Percentiles rank a stretch among this genome's conserved stretches.
phyloP scores from a whole-genome alignment of 345 rosid species.

The Crucihimalaya himalaica region DNA sequence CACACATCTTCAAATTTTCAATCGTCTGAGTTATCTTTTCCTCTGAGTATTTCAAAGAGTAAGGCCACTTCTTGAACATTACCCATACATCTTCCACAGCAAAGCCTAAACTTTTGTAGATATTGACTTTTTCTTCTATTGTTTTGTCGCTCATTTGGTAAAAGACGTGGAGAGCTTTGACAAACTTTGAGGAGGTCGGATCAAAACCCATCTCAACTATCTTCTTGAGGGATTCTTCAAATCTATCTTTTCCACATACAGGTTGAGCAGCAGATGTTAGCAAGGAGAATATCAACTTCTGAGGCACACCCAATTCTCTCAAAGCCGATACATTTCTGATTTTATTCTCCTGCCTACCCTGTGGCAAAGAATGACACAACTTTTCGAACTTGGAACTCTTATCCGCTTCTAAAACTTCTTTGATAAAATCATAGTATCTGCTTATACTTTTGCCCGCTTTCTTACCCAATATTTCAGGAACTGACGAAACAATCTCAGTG shows the following conservation, averaged over 20 bases:
- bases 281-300: not conserved
- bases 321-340: constrained; percentile 18
- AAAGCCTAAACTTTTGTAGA: constrained; percentile 36
- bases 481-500: not conserved
- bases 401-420: not conserved
- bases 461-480: constrained; percentile 22
- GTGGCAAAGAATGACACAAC: constrained; percentile 3
- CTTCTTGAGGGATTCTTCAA: constrained; percentile 14
- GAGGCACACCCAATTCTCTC: constrained; percentile 32
- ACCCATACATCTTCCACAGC: constrained; percentile 20
- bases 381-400: not conserved
- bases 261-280: not conserved
- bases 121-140: constrained; percentile 3
- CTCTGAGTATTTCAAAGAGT: constrained; percentile 11
- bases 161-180: constrained; percentile 13
- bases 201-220: constrained; percentile 32
- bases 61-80: constrained; percentile 36
- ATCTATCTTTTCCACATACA: not conserved
- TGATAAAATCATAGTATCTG: constrained; percentile 22
- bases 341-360: not conserved
- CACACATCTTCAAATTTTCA: not conserved
- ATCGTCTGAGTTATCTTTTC: constrained; percentile 12
- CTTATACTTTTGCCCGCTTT: not conserved
- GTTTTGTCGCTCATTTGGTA: not conserved
- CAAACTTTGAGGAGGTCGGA: constrained; percentile 26